Evolutionary conservation across 192 early-diverging fungal genomes (phyloP).

Genomic region (Coemansia sp.): DNA sequence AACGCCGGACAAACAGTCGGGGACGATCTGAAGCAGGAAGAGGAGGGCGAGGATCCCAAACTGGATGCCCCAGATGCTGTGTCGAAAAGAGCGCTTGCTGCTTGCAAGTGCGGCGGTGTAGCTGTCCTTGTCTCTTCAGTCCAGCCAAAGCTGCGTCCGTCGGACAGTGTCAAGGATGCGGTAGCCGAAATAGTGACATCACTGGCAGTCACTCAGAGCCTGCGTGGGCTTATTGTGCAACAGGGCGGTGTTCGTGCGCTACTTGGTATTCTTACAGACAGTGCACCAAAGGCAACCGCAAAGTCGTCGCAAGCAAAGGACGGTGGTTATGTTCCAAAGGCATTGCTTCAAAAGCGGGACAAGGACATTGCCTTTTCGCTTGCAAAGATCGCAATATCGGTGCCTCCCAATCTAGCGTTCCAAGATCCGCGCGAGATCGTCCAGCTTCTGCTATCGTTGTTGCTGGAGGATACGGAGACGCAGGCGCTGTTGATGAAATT

Average conservation of each 20-base stretch:
- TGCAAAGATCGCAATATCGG: slow-evolving; percentile 91
- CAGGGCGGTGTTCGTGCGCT: slow-evolving; percentile 74
- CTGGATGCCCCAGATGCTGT: slow-evolving; percentile 20
- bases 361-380: slow-evolving; percentile 73
- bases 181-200: slow-evolving; percentile 69
- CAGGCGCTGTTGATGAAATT: slow-evolving; percentile 70
- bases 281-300: slow-evolving; percentile 23
- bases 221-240: slow-evolving; percentile 78
- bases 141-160: slow-evolving; percentile 54
- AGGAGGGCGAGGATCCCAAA: slow-evolving; percentile 11
- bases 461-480: slow-evolving; percentile 46
- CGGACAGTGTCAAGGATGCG: slow-evolving; percentile 61
- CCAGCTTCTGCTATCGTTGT: slow-evolving; percentile 61
- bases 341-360: slow-evolving; percentile 36
- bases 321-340: slow-evolving; percentile 24
- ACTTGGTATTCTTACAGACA: slow-evolving; percentile 37
- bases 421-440: slow-evolving; percentile 67
- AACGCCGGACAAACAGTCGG: slow-evolving; percentile 5
- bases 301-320: slow-evolving; percentile 6
- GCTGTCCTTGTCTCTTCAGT: slow-evolving; percentile 29
- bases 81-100: slow-evolving; percentile 51
- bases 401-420: slow-evolving; percentile 88
- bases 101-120: slow-evolving; percentile 60
- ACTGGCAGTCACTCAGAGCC: slow-evolving; percentile 65
- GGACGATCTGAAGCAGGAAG: slow-evolving; percentile 7